Evolutionary conservation across 768 basidiomycete species (phyloP).

Genomic region (Guyanaporus albipodus): DNA sequence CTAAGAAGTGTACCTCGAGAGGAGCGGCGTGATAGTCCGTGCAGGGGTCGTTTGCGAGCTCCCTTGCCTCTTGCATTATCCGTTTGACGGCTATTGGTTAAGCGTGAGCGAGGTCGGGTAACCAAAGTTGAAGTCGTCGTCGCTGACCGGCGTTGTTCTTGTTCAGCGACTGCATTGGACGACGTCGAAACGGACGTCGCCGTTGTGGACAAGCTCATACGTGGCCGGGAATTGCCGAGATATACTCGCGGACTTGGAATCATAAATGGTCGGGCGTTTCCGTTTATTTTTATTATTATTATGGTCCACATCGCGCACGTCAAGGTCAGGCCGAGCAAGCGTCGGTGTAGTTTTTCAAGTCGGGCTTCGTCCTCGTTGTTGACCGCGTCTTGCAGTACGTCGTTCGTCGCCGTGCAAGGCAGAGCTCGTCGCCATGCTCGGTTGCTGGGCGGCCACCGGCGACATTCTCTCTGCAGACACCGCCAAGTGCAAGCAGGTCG

Average conservation of each 20-base stretch:
- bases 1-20: conserved; percentile 58
- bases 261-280: background rate
- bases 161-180: conserved; percentile 52
- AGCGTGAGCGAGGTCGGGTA: background rate
- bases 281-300: background rate
- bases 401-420: conserved; percentile 24
- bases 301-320: conserved; percentile 75
- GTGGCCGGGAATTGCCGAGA: conserved; percentile 18
- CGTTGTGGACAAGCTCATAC: no score
- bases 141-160: conserved; percentile 83
- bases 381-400: conserved; percentile 2
- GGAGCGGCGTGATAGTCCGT: conserved; percentile 83
- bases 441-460: conserved; percentile 76
- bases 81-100: conserved; percentile 75
- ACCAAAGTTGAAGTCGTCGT: background rate
- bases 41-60: conserved; percentile 79
- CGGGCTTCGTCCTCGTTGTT: background rate
- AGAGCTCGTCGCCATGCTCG: conserved; percentile 74
- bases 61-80: conserved; percentile 93
- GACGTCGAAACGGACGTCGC: no score
- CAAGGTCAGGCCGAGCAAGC: conserved; percentile 74
- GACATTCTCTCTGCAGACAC: conserved; percentile 52
- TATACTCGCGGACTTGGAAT: conserved; percentile 9
- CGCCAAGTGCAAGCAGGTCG: conserved; percentile 52
- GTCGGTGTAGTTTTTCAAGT: no score